Evolutionary conservation across 2,329 filamentous ascomycete genomes (phyloP).

Genomic region (Fusarium sp.): DNA sequence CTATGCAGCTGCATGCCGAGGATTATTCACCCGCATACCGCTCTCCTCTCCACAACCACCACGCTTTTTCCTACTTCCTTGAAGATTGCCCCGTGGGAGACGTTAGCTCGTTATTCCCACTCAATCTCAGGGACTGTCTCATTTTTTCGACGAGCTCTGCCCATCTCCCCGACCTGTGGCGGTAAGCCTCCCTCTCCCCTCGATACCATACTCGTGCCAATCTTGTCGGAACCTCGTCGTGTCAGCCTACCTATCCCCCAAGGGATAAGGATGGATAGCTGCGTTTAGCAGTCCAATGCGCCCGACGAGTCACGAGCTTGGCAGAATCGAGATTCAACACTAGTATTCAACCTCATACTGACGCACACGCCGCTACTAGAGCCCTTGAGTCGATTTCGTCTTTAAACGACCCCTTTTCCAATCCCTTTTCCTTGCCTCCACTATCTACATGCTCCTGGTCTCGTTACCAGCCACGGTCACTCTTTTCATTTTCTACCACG

Average conservation of each 20-base stretch:
- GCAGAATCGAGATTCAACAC: constrained; percentile 43
- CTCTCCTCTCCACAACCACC: constrained; percentile 56
- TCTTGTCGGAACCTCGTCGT: constrained; percentile 35
- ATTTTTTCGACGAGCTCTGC: constrained; percentile 61
- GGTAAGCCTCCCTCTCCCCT: constrained; percentile 63
- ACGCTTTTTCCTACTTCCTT: constrained; percentile 60
- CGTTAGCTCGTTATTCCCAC: constrained; percentile 76
- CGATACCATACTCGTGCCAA: constrained; percentile 46
- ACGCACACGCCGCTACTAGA: constrained; percentile 56
- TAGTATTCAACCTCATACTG: constrained; percentile 50
- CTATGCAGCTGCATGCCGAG: constrained; percentile 57
- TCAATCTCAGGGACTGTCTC: constrained; percentile 62
- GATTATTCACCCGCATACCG: constrained; percentile 53
- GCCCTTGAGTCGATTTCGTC: constrained; percentile 61
- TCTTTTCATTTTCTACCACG: constrained; percentile 69
- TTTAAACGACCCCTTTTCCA: constrained; percentile 64
- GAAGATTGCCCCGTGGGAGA: constrained; percentile 69
- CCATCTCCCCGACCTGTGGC: constrained; percentile 60
- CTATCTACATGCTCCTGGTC: constrained; percentile 61
- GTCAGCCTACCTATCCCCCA: constrained; percentile 49
- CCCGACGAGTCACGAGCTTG: constrained; percentile 26
- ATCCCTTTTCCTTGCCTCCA: constrained; percentile 57
- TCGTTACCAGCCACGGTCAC: constrained; percentile 68
- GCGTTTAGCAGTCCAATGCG: neutral
- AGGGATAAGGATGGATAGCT: constrained; percentile 53